phyloP scores from a whole-genome alignment of 2,329 filamentous ascomycete species.

The Teratosphaeria zuluensis region DNA sequence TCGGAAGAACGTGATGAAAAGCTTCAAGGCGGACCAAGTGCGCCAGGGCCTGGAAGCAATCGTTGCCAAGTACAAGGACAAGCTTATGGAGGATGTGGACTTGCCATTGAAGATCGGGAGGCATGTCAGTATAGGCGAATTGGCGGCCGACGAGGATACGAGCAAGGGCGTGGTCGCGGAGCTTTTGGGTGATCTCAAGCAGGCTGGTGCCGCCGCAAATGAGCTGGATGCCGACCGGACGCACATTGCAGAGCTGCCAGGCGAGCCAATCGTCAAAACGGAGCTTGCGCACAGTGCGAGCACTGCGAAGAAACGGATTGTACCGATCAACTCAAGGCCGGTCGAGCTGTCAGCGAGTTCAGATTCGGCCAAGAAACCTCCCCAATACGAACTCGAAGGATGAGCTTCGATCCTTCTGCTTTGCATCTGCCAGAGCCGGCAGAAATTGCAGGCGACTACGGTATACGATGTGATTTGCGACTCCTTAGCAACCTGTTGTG shows the following conservation, averaged over 20 bases:
- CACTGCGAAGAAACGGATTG: background rate
- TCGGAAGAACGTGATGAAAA: conserved; percentile 8
- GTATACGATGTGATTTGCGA: too few species aligned
- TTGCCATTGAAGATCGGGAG: conserved; percentile 3
- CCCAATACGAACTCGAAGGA: background rate
- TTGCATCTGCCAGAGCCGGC: too few species aligned
- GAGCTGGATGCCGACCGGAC: background rate
- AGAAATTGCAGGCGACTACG: too few species aligned
- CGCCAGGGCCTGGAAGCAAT: conserved; percentile 10
- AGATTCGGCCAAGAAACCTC: background rate
- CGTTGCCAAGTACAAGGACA: conserved; percentile 13
- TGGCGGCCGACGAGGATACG: conserved; percentile 1
- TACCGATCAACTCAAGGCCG: background rate
- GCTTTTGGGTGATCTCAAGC: conserved; percentile 2
- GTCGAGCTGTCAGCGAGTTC: background rate
- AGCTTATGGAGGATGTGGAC: conserved; percentile 12
- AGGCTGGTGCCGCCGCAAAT: background rate
- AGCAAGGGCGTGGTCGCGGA: conserved; percentile 2
- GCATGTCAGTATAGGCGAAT: background rate
- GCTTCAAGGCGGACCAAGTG: conserved; percentile 11
- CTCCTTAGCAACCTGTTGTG: too few species aligned
- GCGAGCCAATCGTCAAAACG: background rate
- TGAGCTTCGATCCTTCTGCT: background rate
- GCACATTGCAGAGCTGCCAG: conserved; percentile 1
- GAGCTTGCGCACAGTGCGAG: background rate